phyloP scores from a whole-genome alignment of 2,329 filamentous ascomycete species.

The Pezicula neosporulosa region DNA sequence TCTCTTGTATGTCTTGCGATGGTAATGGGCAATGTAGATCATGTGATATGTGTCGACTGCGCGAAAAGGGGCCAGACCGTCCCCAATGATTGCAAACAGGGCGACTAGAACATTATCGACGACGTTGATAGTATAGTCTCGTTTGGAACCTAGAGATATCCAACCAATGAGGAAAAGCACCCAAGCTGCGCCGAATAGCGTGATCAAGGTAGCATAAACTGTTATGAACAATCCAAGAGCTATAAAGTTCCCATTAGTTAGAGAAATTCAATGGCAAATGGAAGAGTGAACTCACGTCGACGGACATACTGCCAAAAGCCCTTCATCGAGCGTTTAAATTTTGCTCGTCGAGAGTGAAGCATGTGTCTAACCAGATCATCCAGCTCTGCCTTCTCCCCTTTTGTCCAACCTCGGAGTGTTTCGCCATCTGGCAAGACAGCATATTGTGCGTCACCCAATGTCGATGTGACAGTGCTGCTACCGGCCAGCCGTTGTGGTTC shows the following conservation, averaged over 20 bases:
- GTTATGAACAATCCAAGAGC: slow-evolving; percentile 79
- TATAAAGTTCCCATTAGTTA: slow-evolving; percentile 20
- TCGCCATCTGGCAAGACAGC: slow-evolving; percentile 74
- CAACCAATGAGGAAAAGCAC: slow-evolving; percentile 86
- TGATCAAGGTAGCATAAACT: slow-evolving; percentile 79
- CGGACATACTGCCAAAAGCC: slow-evolving; percentile 77
- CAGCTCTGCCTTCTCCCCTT: slow-evolving; percentile 68
- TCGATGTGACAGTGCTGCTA: slow-evolving; percentile 59
- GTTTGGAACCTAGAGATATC: slow-evolving; percentile 74
- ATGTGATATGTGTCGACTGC: slow-evolving; percentile 84
- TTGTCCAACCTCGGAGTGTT: slow-evolving; percentile 70
- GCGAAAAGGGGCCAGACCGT: slow-evolving; percentile 70
- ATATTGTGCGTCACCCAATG: slow-evolving; percentile 66
- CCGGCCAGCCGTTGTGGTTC: slow-evolving; percentile 28
- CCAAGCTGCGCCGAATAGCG: slow-evolving; percentile 80
- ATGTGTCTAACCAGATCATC: slow-evolving; percentile 88
- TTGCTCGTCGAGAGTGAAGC: slow-evolving; percentile 75
- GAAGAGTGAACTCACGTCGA: slow-evolving; percentile 47
- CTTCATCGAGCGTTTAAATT: slow-evolving; percentile 73
- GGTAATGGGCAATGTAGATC: slow-evolving; percentile 73
- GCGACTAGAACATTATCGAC: slow-evolving; percentile 69
- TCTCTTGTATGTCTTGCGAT: slow-evolving; percentile 37
- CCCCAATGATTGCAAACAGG: slow-evolving; percentile 66
- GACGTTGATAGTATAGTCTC: slow-evolving; percentile 65
- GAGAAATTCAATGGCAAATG: not conserved